Conservation (phyloP, 176 grass and related monocot genomes). For the Oryza glumipatula region DNA sequence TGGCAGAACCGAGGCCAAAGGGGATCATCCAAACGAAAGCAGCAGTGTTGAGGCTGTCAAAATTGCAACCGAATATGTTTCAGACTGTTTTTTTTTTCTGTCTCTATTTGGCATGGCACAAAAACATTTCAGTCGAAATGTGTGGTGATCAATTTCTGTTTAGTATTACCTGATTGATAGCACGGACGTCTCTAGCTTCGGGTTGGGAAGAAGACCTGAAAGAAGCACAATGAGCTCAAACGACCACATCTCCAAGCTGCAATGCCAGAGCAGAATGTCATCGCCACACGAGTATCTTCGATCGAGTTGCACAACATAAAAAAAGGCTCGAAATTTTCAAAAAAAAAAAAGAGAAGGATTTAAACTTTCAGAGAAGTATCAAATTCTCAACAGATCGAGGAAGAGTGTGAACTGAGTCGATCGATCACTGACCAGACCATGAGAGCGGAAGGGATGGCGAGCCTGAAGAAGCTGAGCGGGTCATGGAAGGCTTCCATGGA, state of each 20-base stretch:
- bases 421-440: conserved; percentile 46
- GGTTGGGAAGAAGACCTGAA: conserved; percentile 43
- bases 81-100: too few relatives aligned
- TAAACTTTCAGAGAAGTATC: too few relatives aligned
- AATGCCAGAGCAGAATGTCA: neutral
- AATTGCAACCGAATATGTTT: too few relatives aligned
- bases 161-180: conserved; percentile 23
- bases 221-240: conserved; percentile 51
- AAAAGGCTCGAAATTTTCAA: neutral
- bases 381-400: too few relatives aligned
- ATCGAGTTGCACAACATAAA: too few relatives aligned
- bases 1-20: conserved; percentile 34
- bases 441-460: conserved; percentile 37
- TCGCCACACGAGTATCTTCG: too few relatives aligned
- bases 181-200: conserved; percentile 42
- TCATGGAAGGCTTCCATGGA: conserved; percentile 37
- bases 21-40: conserved; percentile 46
- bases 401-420: too few relatives aligned
- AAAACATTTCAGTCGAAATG: too few relatives aligned
- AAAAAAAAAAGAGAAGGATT: too few relatives aligned
- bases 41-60: conserved; percentile 43
- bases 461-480: conserved; percentile 36
- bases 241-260: conserved; percentile 52
- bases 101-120: too few relatives aligned
- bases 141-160: too few relatives aligned